Evolutionary conservation across 495 filamentous ascomycete genomes (phyloP).

Genomic region (Talaromyces wortmannii): DNA sequence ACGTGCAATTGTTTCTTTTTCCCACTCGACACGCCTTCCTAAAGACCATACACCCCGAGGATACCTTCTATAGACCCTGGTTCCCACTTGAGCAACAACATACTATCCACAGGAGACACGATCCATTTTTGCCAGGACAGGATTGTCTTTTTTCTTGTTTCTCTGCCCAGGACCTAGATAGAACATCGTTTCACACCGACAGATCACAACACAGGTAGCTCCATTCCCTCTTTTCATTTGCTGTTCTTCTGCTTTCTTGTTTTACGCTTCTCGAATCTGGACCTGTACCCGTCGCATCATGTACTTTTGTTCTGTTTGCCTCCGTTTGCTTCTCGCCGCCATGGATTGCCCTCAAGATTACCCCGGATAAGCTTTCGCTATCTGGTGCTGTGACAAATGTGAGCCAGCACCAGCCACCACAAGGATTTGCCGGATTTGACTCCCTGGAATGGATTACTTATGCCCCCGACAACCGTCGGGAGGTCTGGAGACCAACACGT

Average conservation of each 20-base stretch:
- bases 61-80: background rate
- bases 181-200: slow-evolving; percentile 12
- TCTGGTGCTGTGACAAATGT: slow-evolving; percentile 6
- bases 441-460: background rate
- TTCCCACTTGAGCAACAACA: background rate
- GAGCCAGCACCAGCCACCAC: slow-evolving; percentile 3
- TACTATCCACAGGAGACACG: slow-evolving; percentile 1
- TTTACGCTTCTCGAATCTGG: slow-evolving; percentile 12
- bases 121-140: slow-evolving; percentile 4
- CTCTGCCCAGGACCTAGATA: slow-evolving; percentile 16
- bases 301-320: slow-evolving; percentile 1
- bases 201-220: slow-evolving; percentile 30
- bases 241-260: slow-evolving; percentile 11
- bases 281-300: slow-evolving; percentile 13
- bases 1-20: background rate
- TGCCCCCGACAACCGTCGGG: slow-evolving; percentile 25
- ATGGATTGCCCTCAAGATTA: slow-evolving; percentile 14
- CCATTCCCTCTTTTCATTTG: slow-evolving; percentile 28
- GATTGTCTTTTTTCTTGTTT: slow-evolving; percentile 17
- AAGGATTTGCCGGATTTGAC: background rate
- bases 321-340: slow-evolving; percentile 4
- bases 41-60: background rate
- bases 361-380: background rate
- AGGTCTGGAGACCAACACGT: slow-evolving; percentile 24
- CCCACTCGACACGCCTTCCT: background rate